Conservation (phyloP, 139 green algal species). For the Micractinium sp. region DNA sequence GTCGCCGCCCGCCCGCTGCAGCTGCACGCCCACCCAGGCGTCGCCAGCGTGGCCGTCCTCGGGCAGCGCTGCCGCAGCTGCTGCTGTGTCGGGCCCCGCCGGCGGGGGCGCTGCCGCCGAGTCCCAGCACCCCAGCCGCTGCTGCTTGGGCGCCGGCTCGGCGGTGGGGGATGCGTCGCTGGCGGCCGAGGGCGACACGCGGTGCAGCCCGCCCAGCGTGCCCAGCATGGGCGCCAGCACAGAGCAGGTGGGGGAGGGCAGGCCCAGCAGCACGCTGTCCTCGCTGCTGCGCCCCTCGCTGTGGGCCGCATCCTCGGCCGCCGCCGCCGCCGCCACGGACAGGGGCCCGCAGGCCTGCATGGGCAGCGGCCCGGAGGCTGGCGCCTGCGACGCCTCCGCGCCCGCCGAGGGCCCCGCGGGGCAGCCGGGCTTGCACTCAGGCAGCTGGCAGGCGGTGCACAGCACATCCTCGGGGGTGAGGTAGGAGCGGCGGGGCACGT, state of each 20-base stretch:
- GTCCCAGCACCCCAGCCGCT: not conserved
- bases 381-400: too few relatives aligned
- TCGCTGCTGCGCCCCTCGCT: conserved; percentile 34
- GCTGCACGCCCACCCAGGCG: not conserved
- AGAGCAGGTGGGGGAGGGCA: conserved; percentile 16
- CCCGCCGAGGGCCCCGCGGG: too few relatives aligned
- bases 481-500: not conserved
- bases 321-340: not conserved
- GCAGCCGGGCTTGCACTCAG: conserved; percentile 24
- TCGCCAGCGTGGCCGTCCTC: not conserved
- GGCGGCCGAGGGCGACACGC: not conserved
- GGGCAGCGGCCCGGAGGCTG: not conserved
- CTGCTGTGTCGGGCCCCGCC: not conserved
- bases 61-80: not conserved
- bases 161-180: not conserved
- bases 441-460: conserved; percentile 19
- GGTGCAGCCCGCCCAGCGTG: not conserved
- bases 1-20: not conserved
- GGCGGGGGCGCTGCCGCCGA: too few relatives aligned
- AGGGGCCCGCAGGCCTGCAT: not conserved
- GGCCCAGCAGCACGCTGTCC: conserved; percentile 21
- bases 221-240: not conserved
- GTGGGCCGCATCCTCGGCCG: not conserved
- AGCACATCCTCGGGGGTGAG: not conserved
- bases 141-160: not conserved